Base-by-base conservation (phyloP, 2,329 filamentous ascomycete genomes). In the Colletotrichum plurivorum region DNA sequence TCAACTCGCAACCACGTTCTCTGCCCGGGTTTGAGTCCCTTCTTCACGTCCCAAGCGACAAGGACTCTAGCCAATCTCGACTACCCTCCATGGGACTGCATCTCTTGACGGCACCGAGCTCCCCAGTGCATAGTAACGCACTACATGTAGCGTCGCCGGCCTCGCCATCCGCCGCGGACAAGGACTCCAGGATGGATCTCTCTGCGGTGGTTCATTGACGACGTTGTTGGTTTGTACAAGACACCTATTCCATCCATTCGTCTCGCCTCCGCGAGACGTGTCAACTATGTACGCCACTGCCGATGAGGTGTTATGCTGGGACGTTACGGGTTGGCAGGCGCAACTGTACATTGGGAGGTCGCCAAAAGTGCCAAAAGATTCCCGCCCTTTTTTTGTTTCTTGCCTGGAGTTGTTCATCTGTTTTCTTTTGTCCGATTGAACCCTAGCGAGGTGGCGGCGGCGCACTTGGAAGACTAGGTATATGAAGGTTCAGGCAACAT, bases 41-140 rank as follows among this genome's bases (percentile, higher is more conserved):
- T 5, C 63, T 71, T 20, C 60, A 71, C 8, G 25, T 46, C 64
- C 13, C 39, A 73, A 12, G 54, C 70, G 43, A 71, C 59, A 60
- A 70, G 43, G 62, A 72, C 20, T 16, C 53, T 22, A 31, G 63
- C 25, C 43, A 60, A 18, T 39, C 51, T 9, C 46, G 55, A 18
- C n/a, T 60, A 27, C 56, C 56, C 4, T 62, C 52, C 2, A 46
- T 67, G 49, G 46, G 43, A 22, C 57, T 63, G 7, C 76, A 76
- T 48, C 70, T 79, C 5, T 75, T 75, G 12, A 81, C 79, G 5
- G 79, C 78, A 15, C 79, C 79, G 8, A 81, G 73, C 69, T 80
- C 79, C 5, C 79, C 79, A 4, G 71, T 72, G 51, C 36, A 18
- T 22, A 39, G 36, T 36, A 55, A 22, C 9, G 15, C 20, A 4